A percentile compares a stretch with the other conserved stretches of the same genome.
Conservation (phyloP, 139 green algal species). For the Limnomonas spitsbergensis region DNA sequence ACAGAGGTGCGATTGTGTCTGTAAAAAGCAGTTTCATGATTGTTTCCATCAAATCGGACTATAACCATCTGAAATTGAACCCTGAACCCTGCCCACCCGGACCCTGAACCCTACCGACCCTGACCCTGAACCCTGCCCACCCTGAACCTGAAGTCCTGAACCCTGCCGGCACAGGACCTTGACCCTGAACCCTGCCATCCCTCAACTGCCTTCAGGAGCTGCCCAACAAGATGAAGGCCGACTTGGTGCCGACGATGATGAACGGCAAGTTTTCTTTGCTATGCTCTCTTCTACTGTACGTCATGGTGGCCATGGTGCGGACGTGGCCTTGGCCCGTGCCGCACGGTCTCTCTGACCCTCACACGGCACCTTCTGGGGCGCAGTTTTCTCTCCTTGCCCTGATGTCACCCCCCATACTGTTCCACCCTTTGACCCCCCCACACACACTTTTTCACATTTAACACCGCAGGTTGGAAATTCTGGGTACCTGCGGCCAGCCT, state of each 20-base stretch:
- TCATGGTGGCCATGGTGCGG: background rate
- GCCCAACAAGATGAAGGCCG: constrained; percentile 55
- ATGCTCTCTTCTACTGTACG: background rate
- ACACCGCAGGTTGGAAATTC: constrained; percentile 78
- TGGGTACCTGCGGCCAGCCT: constrained; percentile 78
- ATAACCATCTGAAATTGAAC: no score
- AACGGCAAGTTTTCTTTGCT: constrained; percentile 42
- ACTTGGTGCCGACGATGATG: constrained; percentile 71
- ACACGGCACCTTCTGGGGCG: background rate
- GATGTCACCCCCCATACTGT: background rate
- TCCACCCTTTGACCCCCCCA: background rate
- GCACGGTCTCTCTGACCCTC: background rate
- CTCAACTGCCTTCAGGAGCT: no score
- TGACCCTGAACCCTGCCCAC: no score
- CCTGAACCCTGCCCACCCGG: no score
- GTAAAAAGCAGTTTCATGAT: no score
- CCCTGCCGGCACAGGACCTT: no score
- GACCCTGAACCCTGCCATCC: no score
- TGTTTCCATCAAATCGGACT: no score
- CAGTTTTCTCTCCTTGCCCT: background rate
- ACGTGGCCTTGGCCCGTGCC: background rate
- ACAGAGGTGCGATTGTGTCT: no score
- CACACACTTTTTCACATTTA: background rate
- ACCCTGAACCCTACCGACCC: no score
- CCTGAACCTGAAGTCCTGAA: no score